Percentiles rank a stretch among this genome's conserved stretches.
Evolutionary conservation across 2,329 filamentous ascomycete species (phyloP).

Genomic region (Phaeosphaeriaceae sp.): DNA sequence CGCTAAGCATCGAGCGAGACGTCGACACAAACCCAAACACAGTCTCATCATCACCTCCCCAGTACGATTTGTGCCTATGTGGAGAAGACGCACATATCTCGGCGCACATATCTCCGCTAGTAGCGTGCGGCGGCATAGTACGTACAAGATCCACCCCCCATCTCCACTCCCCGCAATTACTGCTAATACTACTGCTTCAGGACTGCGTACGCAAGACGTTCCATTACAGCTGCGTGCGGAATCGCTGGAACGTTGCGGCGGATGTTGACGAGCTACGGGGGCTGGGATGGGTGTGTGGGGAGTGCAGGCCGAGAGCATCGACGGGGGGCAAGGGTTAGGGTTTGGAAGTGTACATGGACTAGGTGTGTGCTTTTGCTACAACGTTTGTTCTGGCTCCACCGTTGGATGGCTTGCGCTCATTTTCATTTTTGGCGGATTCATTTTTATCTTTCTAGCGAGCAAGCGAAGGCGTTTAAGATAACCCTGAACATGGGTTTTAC

Average conservation of each 20-base stretch:
- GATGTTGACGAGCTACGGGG: not conserved
- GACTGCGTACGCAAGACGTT: constrained; percentile 29
- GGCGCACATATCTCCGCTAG: constrained; percentile 1
- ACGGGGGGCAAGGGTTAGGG: not conserved
- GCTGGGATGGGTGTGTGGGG: constrained; percentile 14
- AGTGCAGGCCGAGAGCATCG: constrained; percentile 4
- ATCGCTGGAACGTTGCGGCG: constrained; percentile 6
- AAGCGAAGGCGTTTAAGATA: too few species aligned
- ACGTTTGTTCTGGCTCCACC: too few species aligned
- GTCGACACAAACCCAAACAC: not conserved
- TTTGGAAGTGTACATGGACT: too few species aligned
- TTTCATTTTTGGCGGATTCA: too few species aligned
- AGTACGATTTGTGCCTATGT: constrained; percentile 26
- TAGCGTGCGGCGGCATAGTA: constrained; percentile 27
- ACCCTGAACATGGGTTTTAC: too few species aligned
- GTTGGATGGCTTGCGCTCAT: too few species aligned
- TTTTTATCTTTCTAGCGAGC: too few species aligned
- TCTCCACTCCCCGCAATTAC: too few species aligned
- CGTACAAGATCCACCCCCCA: constrained; percentile 1
- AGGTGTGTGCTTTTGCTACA: too few species aligned
- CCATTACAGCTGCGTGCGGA: constrained; percentile 25
- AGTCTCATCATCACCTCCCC: constrained; percentile 4
- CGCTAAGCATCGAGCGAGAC: not conserved
- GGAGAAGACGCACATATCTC: constrained; percentile 20
- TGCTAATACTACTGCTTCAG: constrained; percentile 13